These are phyloP conservation scores for Tetrahymena elliotti DNA, from an alignment of 73 alveolate species.

Conservation along the genomic window DNA sequence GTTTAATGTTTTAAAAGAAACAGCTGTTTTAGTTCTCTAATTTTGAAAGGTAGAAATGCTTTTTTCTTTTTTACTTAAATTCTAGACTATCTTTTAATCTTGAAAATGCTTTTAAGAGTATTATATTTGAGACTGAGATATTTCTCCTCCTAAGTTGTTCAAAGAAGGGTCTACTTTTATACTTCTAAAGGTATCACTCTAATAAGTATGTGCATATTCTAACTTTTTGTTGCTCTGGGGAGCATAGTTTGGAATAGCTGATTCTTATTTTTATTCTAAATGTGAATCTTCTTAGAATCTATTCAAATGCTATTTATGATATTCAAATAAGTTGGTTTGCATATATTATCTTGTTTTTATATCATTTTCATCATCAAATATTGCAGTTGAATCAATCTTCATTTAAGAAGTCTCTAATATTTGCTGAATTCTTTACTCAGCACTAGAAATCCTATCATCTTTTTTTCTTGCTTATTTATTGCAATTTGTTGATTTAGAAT, in stretches of 20 bases:
- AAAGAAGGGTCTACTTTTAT: neutral
- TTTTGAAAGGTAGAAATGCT: neutral
- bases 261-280: neutral
- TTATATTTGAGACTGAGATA: neutral
- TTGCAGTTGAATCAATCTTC: neutral
- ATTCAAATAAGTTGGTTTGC: neutral
- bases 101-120: neutral
- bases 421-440: neutral
- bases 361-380: neutral
- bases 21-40: neutral
- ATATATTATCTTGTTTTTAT: neutral
- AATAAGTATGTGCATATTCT: neutral
- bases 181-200: neutral
- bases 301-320: neutral
- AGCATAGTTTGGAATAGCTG: neutral
- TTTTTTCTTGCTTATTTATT: too few relatives aligned
- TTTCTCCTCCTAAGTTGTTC: neutral
- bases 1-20: neutral
- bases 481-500: neutral
- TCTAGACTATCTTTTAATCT: neutral
- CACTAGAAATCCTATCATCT: neutral
- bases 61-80: neutral
- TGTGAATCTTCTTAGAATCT: neutral
- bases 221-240: neutral
- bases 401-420: neutral